Evolutionary conservation across 2,329 filamentous ascomycete genomes (phyloP).

Genomic region (Colletotrichum brevisporum): DNA sequence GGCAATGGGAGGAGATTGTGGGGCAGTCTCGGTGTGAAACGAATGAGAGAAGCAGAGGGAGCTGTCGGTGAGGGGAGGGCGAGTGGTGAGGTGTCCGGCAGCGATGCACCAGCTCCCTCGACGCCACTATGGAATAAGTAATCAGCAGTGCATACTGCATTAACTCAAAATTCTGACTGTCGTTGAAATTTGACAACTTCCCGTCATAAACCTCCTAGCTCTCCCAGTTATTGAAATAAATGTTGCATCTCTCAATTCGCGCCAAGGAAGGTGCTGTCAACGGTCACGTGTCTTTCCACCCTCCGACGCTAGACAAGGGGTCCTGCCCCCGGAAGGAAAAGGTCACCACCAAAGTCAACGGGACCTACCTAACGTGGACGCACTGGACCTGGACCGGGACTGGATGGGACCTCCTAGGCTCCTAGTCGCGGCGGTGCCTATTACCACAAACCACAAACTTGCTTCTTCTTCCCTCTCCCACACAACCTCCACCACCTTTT

Average conservation of each 20-base stretch:
- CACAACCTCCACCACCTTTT: conserved; percentile 19
- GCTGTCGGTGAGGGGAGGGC: too few species aligned
- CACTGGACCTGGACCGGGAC: too few species aligned
- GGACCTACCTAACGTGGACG: too few species aligned
- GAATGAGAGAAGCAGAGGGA: too few species aligned
- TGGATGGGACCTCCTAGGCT: neutral
- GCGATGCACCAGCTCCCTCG: too few species aligned
- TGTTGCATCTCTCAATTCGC: neutral
- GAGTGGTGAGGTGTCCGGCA: too few species aligned
- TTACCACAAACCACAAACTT: conserved; percentile 34
- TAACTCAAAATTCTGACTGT: neutral
- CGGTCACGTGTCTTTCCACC: conserved; percentile 33
- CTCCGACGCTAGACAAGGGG: conserved; percentile 27
- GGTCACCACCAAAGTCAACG: too few species aligned
- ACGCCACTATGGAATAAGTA: too few species aligned
- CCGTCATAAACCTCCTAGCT: too few species aligned
- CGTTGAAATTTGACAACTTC: too few species aligned
- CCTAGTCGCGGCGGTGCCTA: conserved; percentile 2
- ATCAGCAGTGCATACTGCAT: too few species aligned
- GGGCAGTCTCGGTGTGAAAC: conserved; percentile 13
- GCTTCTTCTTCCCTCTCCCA: conserved; percentile 38
- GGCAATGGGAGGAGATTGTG: neutral
- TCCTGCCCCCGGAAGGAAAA: conserved; percentile 27
- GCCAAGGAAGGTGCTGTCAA: neutral
- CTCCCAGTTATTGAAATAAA: too few species aligned